A percentile compares a stretch with the other conserved stretches of the same genome.
phyloP scores from a whole-genome alignment of 2,329 filamentous ascomycete species.

The Ceratocystis albifundus region DNA sequence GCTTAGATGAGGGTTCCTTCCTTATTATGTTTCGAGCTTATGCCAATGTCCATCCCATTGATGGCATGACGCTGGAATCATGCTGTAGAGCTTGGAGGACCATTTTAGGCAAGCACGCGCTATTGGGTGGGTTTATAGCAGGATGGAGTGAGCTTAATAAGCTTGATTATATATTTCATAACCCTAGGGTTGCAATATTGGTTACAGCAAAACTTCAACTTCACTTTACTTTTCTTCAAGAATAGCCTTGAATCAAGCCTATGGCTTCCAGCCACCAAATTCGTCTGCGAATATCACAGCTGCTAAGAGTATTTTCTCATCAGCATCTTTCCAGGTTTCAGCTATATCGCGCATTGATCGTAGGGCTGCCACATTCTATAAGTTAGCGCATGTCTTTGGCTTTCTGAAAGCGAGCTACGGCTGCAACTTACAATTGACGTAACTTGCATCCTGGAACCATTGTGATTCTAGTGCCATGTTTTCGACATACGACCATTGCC shows the following conservation, averaged over 20 bases:
- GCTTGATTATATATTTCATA: not conserved
- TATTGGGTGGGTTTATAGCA: not conserved
- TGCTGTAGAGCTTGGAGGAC: not conserved
- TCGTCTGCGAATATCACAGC: conserved; percentile 63
- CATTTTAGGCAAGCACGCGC: conserved; percentile 7
- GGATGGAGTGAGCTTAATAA: not conserved
- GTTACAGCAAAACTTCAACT: not conserved
- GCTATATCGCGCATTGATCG: conserved; percentile 64
- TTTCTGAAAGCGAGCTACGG: not conserved
- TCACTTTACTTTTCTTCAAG: not conserved
- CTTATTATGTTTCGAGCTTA: not conserved
- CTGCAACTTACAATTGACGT: conserved; percentile 56
- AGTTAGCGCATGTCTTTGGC: not conserved
- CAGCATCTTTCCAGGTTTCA: conserved; percentile 60
- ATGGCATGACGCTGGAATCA: conserved; percentile 2
- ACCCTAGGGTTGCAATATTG: not conserved
- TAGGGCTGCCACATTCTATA: conserved; percentile 30
- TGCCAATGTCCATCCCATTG: not conserved
- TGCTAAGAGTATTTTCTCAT: conserved; percentile 53
- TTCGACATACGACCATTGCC: conserved; percentile 67
- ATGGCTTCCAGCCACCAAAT: conserved; percentile 53
- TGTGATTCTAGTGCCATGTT: conserved; percentile 57
- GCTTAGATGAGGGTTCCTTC: conserved; percentile 6
- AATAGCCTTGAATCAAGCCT: conserved; percentile 22
- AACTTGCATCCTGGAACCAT: conserved; percentile 65